phyloP scores from a whole-genome alignment of 352 stramenopile species.

The Phytopythium helicoides region DNA sequence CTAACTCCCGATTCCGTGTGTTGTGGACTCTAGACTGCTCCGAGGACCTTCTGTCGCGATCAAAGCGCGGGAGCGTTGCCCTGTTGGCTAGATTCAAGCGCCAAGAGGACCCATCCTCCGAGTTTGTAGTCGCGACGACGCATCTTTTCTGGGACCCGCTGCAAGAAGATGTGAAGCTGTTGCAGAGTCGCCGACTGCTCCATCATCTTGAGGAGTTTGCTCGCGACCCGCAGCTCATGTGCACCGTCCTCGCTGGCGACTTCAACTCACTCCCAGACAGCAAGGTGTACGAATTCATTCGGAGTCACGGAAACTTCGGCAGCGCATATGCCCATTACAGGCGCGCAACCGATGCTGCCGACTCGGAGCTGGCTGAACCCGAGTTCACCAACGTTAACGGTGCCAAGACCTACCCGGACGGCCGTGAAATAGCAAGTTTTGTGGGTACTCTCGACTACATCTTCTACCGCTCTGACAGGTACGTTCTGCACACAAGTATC shows the following conservation, averaged over 20 bases:
- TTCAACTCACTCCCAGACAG: constrained; percentile 84
- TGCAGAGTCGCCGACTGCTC: constrained; percentile 65
- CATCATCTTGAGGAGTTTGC: constrained; percentile 39
- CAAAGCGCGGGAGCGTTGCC: constrained; percentile 53
- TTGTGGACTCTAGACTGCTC: constrained; percentile 48
- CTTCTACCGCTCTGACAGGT: constrained; percentile 66
- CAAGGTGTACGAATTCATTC: constrained; percentile 68
- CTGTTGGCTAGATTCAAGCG: constrained; percentile 57
- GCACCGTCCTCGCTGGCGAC: constrained; percentile 67
- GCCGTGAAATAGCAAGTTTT: constrained; percentile 50
- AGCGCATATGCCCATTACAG: constrained; percentile 65
- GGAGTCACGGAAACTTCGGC: constrained; percentile 24
- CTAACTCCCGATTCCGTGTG: not conserved
- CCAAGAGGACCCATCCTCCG: constrained; percentile 13
- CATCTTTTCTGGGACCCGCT: constrained; percentile 84
- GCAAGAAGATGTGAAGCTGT: constrained; percentile 82
- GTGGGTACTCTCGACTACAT: constrained; percentile 83
- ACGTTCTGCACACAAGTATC: constrained; percentile 2
- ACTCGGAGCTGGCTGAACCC: constrained; percentile 33
- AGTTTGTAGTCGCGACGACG: constrained; percentile 74
- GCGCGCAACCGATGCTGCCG: not conserved
- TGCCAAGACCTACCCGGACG: constrained; percentile 19
- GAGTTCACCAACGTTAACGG: constrained; percentile 81
- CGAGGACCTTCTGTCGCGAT: constrained; percentile 46
- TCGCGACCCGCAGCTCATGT: constrained; percentile 10